Evolutionary conservation across 2,329 filamentous ascomycete genomes (phyloP), one percentile per base, ranked within the genome.

Genomic region (Aspergillus ibericus): DNA sequence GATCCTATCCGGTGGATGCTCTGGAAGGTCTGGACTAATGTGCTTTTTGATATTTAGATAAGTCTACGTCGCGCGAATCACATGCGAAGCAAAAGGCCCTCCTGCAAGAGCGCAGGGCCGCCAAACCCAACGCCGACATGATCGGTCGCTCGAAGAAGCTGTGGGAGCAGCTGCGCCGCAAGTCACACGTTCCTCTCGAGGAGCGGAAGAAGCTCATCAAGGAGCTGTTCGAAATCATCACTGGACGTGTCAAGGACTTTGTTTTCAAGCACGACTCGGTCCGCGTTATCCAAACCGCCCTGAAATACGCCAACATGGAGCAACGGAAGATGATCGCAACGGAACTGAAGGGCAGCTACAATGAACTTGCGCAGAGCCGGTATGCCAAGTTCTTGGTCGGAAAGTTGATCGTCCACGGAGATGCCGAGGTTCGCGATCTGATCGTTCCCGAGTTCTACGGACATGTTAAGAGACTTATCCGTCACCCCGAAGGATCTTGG

Each of bases 221-320:
- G 60, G 93, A 99, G 80, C 84, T 99, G 25, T 98, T 96, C 75
- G 83, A 84, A 58, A 96, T 99, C 70, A 90, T 97, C 69, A 95
- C 91, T 22, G 93, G 93, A 54, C 87, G 90, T 58, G 90, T 98
- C 69, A 92, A 91, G 77, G 95, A 98, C 62, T 96, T 98, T 66
- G 93, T 97, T 18, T 90, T 99, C 79, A 99, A 99, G 84, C 95
- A 99, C 76, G 95, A 99, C 74, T 91, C 92, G 35, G 93, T 96
- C n/a, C 86, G 95, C 66, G 92, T 96, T 42, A 90, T 99, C 25
- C 95, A 99, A 79, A 97, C 93, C 12, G 95, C 93, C 36, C 86
- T 99, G 78, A 99, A 99, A 77, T 99, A 99, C 77, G 90, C 92
- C 49, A 96, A 89, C 47, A 82, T 87, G 56, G 88, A 90, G 60